These are phyloP conservation scores for Dendryphion nanum DNA, from an alignment of 2,329 filamentous ascomycete genomes.

Conservation along the genomic window DNA sequence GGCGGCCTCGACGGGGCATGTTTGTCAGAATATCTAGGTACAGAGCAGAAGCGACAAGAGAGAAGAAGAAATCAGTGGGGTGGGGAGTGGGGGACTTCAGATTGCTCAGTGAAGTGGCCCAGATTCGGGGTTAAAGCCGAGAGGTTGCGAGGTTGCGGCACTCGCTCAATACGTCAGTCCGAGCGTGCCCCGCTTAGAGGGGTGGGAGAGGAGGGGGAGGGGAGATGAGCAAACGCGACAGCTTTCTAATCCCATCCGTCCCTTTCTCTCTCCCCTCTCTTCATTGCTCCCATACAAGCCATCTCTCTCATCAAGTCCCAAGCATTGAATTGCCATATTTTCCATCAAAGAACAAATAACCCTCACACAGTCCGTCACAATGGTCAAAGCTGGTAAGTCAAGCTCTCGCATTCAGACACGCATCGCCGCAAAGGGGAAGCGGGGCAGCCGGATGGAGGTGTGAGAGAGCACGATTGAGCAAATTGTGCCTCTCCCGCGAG, in stretches of 20 bases:
- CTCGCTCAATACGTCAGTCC: conserved; percentile 30
- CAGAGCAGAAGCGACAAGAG: too few relatives aligned
- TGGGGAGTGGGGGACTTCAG: too few relatives aligned
- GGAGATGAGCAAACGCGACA: conserved; percentile 16
- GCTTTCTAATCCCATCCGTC: conserved; percentile 10
- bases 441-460: conserved; percentile 39
- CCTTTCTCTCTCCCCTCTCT: neutral
- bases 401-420: conserved; percentile 10
- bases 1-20: too few relatives aligned
- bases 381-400: conserved; percentile 94
- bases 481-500: conserved; percentile 45
- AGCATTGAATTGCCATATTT: too few relatives aligned
- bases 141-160: too few relatives aligned
- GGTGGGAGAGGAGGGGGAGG: neutral
- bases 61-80: too few relatives aligned
- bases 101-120: too few relatives aligned
- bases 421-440: conserved; percentile 29
- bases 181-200: conserved; percentile 27
- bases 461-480: conserved; percentile 59
- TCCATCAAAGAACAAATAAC: conserved; percentile 13
- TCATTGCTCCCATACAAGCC: neutral
- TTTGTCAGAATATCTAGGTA: too few relatives aligned
- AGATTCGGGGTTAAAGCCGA: conserved; percentile 17
- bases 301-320: too few relatives aligned
- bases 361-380: conserved; percentile 63